Base-by-base conservation (phyloP, 768 basidiomycete species). In the Pisolithus microcarpus region DNA sequence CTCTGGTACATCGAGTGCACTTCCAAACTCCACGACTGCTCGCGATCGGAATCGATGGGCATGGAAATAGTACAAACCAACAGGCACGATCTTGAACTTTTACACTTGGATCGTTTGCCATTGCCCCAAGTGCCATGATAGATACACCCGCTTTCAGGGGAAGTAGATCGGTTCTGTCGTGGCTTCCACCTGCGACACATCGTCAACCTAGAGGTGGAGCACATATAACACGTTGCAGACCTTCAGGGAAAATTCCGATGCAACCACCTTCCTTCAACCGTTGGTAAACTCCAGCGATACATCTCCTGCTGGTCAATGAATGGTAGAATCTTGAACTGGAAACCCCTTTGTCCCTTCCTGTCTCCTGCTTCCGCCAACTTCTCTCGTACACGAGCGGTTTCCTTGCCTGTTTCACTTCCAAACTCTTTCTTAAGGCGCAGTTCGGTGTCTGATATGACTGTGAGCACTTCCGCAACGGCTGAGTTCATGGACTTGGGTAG, bases 231-330 rank as follows among this genome's bases (percentile, higher is more conserved):
- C n/a, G 24, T 7, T 13, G 52, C 67, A 51, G 57, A 91, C 94
- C 95, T 84, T 98, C 96, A 37, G 96, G 96, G 64, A 98, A 98
- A 56, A 99, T 97, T 43, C 96, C 94, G 54, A 99, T 94, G 56
- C 85, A 84, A 13, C 91, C 91, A 8, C 91, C 91, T 51, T 86
- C 80, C 51, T 81, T 88, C 50, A 98, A 71, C 50, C 81, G 79
- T 62, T 91, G 77, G 67, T 96, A 99, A 5, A 98, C 96, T 52
- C 90, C 77, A n/a, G 16, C 85, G 81, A 68, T 98, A 99, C 85
- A 96, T 97, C 48, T 90, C 82, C 55, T 87, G 81, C 64, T 98
- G 96, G 71, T 99, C 89, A 54, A 99, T 82, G 63, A 85, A 85
- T 1, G 94, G 92, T 51, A 98, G 68, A 37, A 73, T 75, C 69